These are phyloP conservation scores for Exidia glandulosa DNA, from an alignment of 768 basidiomycete genomes.

Conservation along the genomic window DNA sequence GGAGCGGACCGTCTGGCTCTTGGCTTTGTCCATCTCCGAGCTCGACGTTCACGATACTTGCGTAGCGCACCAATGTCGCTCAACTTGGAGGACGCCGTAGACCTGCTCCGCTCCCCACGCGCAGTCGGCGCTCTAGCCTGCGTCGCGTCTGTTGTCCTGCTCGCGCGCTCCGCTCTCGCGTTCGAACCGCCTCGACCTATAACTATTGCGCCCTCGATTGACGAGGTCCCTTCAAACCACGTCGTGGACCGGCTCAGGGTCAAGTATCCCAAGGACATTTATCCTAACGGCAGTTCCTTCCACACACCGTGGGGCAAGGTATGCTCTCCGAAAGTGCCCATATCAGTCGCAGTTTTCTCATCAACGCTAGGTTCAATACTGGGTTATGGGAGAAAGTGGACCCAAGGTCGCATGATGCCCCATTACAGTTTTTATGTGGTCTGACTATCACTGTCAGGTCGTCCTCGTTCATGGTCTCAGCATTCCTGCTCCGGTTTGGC, in stretches of 20 bases:
- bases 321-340: neutral
- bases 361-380: neutral
- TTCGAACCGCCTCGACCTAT: neutral
- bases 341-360: neutral
- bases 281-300: slow-evolving; percentile 19
- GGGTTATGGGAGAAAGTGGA: slow-evolving; percentile 31
- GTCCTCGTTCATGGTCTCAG: slow-evolving; percentile 71
- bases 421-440: neutral
- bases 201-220: neutral
- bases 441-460: slow-evolving; percentile 30
- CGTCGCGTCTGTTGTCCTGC: neutral
- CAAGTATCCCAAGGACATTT: slow-evolving; percentile 65
- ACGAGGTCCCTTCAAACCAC: neutral
- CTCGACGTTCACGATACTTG: no score
- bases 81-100: neutral
- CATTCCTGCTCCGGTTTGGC: slow-evolving; percentile 68
- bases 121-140: neutral
- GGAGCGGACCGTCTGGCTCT: no score
- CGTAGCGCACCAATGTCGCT: no score
- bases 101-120: neutral
- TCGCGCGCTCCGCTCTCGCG: neutral
- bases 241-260: slow-evolving; percentile 4
- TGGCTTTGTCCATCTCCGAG: no score
- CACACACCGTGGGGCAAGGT: neutral
- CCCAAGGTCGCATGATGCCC: neutral